phyloP scores from a whole-genome alignment of 2,329 filamentous ascomycete genomes.

The Chaetomium olivaceum region DNA sequence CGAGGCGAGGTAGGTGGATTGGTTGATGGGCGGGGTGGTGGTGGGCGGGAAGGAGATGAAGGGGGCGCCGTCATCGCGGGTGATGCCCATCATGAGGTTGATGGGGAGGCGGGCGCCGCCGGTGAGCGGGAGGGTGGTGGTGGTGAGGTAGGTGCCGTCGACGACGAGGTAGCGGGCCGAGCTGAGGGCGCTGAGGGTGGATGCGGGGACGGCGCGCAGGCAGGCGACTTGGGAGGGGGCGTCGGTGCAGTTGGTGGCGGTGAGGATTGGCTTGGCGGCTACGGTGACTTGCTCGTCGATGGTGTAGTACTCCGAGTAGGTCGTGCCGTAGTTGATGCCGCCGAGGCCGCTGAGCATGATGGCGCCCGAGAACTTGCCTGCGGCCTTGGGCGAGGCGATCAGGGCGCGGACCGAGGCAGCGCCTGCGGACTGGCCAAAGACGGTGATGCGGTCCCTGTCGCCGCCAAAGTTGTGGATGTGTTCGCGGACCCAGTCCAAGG shows the following conservation, averaged over 20 bases:
- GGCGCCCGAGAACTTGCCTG: slow-evolving; percentile 50
- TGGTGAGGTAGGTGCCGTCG: slow-evolving; percentile 56
- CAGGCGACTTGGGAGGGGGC: slow-evolving; percentile 54
- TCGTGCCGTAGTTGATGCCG: slow-evolving; percentile 54
- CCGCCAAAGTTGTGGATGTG: slow-evolving; percentile 58
- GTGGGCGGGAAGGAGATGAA: slow-evolving; percentile 50
- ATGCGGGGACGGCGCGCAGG: slow-evolving; percentile 49
- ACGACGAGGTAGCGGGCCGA: slow-evolving; percentile 57
- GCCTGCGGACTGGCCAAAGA: slow-evolving; percentile 58
- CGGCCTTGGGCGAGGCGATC: slow-evolving; percentile 50
- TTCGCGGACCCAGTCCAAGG: slow-evolving; percentile 51
- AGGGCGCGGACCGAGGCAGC: slow-evolving; percentile 53
- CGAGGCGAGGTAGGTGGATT: slow-evolving; percentile 38
- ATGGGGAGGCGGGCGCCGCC: slow-evolving; percentile 49
- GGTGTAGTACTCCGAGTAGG: slow-evolving; percentile 60
- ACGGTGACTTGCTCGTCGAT: slow-evolving; percentile 52
- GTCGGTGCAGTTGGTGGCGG: slow-evolving; percentile 52
- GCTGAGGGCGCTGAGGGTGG: slow-evolving; percentile 42
- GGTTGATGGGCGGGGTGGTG: slow-evolving; percentile 38
- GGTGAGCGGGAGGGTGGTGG: slow-evolving; percentile 49
- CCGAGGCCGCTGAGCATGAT: slow-evolving; percentile 47
- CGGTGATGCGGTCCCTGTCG: slow-evolving; percentile 56
- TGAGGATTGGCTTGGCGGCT: slow-evolving; percentile 53
- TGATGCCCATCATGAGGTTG: slow-evolving; percentile 57
- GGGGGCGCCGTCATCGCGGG: slow-evolving; percentile 56